Conservation (phyloP, 768 basidiomycete genomes). For the Leccinum olivaceopallidum region DNA sequence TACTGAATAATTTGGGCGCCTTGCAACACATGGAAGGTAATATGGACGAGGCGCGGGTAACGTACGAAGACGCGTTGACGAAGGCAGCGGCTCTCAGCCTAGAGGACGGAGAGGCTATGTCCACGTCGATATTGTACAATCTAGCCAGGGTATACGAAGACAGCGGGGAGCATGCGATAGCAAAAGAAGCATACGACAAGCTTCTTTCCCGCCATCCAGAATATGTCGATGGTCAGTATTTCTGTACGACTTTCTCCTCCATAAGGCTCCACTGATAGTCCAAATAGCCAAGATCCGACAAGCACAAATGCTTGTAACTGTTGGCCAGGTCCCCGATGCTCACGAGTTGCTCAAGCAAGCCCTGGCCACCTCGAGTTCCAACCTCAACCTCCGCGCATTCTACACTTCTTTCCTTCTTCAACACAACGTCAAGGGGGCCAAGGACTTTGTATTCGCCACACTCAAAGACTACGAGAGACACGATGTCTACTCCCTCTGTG, state of each 20-base stretch:
- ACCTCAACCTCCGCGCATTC: constrained; percentile 88
- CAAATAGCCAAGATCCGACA: constrained; percentile 86
- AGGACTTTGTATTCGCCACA: constrained; percentile 88
- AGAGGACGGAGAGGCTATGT: constrained; percentile 63
- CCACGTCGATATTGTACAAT: constrained; percentile 88
- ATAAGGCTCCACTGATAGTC: constrained; percentile 9
- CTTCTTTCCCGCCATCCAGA: constrained; percentile 90
- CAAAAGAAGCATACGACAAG: constrained; percentile 86
- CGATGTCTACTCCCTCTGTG: constrained; percentile 90
- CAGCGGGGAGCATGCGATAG: constrained; percentile 65
- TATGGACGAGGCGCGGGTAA: constrained; percentile 50
- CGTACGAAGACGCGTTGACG: constrained; percentile 77
- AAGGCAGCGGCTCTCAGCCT: constrained; percentile 47
- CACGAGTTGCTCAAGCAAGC: constrained; percentile 91
- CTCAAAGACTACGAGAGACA: constrained; percentile 84
- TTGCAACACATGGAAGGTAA: constrained; percentile 63
- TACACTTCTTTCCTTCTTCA: constrained; percentile 93
- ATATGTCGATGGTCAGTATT: constrained; percentile 84
- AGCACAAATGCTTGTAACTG: constrained; percentile 70
- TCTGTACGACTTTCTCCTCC: neutral
- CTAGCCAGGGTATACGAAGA: constrained; percentile 92
- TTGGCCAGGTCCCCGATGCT: constrained; percentile 77
- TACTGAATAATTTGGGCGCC: constrained; percentile 81
- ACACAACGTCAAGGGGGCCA: constrained; percentile 69
- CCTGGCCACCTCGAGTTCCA: constrained; percentile 70